Conservation (phyloP, 305 asterid species). For the Fraxinus xanthoxyloides region DNA sequence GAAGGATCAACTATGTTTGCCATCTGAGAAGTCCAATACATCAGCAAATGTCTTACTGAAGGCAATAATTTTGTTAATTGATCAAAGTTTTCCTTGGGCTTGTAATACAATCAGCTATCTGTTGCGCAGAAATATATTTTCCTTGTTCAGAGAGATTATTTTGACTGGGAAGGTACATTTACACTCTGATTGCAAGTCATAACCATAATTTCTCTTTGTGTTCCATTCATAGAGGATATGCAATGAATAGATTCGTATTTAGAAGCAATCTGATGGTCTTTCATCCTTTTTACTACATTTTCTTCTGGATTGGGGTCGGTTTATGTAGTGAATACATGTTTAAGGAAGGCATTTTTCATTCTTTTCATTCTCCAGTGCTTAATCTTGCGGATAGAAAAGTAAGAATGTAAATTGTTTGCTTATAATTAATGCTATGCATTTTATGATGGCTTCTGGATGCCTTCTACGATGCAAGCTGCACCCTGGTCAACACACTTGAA, state of each 20-base stretch:
- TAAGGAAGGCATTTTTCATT: constrained; percentile 8
- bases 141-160: constrained; percentile 73
- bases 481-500: constrained; percentile 3
- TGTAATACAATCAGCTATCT: constrained; percentile 69
- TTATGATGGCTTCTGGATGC: background rate
- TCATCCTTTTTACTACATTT: background rate
- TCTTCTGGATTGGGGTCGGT: background rate
- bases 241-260: background rate
- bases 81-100: constrained; percentile 81
- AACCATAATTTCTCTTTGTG: background rate
- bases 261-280: constrained; percentile 8
- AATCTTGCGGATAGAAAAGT: constrained; percentile 1
- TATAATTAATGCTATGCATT: background rate
- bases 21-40: constrained; percentile 42
- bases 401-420: background rate
- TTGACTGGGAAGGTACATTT: constrained; percentile 63
- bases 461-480: constrained; percentile 10
- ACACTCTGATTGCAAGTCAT: constrained; percentile 12
- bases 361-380: background rate
- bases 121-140: constrained; percentile 57
- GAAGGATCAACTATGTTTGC: constrained; percentile 56
- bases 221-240: constrained; percentile 8
- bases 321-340: constrained; percentile 5
- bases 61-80: constrained; percentile 54
- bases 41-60: constrained; percentile 63